These are phyloP conservation scores for Nymphaea colorata DNA, from an alignment of 164 flowering plant genomes.

Conservation along the genomic window DNA sequence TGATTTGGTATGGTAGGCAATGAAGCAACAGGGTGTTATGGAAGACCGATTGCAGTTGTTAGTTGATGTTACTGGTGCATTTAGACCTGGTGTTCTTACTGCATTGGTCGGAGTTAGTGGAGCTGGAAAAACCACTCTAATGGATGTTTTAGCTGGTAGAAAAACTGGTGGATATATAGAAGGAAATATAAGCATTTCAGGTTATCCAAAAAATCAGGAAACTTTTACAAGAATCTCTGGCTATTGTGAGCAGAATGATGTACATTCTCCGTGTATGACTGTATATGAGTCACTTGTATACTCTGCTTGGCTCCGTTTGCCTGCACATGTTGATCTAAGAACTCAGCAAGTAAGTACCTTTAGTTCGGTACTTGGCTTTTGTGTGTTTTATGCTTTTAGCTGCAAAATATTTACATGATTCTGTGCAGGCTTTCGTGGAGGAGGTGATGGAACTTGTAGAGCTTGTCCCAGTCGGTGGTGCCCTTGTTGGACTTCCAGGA, in stretches of 20 bases:
- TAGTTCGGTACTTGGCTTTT: background rate
- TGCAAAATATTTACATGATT: background rate
- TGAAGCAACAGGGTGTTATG: conserved; percentile 77
- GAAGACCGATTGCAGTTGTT: conserved; percentile 78
- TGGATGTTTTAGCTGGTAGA: conserved; percentile 98
- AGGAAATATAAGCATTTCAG: conserved; percentile 73
- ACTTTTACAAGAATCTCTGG: conserved; percentile 97
- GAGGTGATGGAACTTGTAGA: conserved; percentile 99
- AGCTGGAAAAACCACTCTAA: conserved; percentile 98
- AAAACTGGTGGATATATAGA: conserved; percentile 93
- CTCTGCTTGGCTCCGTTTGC: conserved; percentile 93
- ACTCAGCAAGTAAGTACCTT: conserved; percentile 56
- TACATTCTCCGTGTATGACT: conserved; percentile 96
- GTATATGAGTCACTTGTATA: conserved; percentile 78
- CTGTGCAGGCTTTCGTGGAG: conserved; percentile 75
- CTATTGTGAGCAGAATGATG: conserved; percentile 96
- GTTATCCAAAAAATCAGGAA: conserved; percentile 89
- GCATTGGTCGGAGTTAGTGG: conserved; percentile 98
- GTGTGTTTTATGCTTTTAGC: background rate
- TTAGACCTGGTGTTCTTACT: conserved; percentile 93
- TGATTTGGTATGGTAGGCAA: conserved; percentile 31
- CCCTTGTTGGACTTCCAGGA: conserved; percentile 89
- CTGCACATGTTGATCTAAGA: conserved; percentile 56
- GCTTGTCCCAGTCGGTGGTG: conserved; percentile 75
- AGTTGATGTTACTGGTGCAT: conserved; percentile 86